Evolutionary conservation across 2,329 filamentous ascomycete genomes (phyloP).

Genomic region (Pyrenochaeta sp.): DNA sequence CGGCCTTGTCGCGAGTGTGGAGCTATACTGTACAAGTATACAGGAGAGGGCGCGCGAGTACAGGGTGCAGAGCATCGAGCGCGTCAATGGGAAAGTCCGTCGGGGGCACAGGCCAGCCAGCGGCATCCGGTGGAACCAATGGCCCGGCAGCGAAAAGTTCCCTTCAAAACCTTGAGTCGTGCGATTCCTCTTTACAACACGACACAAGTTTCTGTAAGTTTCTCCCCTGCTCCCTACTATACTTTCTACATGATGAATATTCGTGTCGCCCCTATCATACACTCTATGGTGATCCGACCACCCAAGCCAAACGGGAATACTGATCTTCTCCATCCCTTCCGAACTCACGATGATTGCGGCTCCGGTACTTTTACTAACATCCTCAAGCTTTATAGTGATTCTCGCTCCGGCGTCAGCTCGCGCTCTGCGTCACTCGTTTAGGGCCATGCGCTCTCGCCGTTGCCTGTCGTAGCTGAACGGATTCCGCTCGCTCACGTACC

Average conservation of each 20-base stretch:
- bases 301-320: slow-evolving; percentile 52
- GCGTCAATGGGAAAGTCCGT: slow-evolving; percentile 21
- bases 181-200: slow-evolving; percentile 30
- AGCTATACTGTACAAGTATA: neutral
- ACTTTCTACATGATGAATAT: slow-evolving; percentile 44
- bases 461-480: slow-evolving; percentile 14
- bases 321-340: slow-evolving; percentile 32
- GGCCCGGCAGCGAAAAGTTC: slow-evolving; percentile 32
- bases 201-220: slow-evolving; percentile 42
- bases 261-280: slow-evolving; percentile 53
- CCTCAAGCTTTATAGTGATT: neutral
- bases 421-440: neutral
- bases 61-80: slow-evolving; percentile 10
- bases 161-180: slow-evolving; percentile 26
- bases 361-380: slow-evolving; percentile 29
- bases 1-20: neutral
- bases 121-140: slow-evolving; percentile 26
- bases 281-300: slow-evolving; percentile 51
- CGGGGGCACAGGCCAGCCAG: slow-evolving; percentile 13
- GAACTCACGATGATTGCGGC: slow-evolving; percentile 10
- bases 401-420: neutral
- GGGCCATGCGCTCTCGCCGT: neutral
- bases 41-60: slow-evolving; percentile 7
- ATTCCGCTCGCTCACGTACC: neutral
- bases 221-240: slow-evolving; percentile 7